Evolutionary conservation across 1,284 basidiomycete genomes (phyloP).

Genomic region (Trichosporon sp.): DNA sequence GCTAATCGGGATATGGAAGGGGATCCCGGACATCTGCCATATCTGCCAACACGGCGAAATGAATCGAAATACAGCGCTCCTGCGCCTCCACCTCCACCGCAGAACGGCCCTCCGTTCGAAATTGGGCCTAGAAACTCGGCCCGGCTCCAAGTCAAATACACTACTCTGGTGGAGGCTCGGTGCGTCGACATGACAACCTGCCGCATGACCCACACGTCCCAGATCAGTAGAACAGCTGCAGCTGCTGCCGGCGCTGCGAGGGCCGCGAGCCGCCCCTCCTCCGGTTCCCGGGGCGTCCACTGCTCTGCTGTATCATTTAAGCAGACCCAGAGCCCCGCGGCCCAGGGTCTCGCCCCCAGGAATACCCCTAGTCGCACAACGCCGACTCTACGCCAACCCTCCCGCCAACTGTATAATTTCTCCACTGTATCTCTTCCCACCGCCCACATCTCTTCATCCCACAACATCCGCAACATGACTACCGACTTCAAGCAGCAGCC

Average conservation of each 20-base stretch:
- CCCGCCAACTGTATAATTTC: conserved; percentile 10
- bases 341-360: conserved; percentile 11
- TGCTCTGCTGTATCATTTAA: neutral
- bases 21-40: conserved; percentile 1
- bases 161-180: neutral
- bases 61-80: conserved; percentile 8
- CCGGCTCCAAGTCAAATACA: neutral
- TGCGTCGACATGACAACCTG: conserved; percentile 13
- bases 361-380: conserved; percentile 16
- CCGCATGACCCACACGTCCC: conserved; percentile 7
- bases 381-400: conserved; percentile 12
- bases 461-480: conserved; percentile 29
- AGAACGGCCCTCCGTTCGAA: conserved; percentile 11
- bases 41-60: conserved; percentile 14
- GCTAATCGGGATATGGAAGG: conserved; percentile 4
- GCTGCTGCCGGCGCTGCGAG: neutral
- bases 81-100: conserved; percentile 15
- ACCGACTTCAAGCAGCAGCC: conserved; percentile 47
- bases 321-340: neutral
- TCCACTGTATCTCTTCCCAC: conserved; percentile 5
- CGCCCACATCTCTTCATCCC: conserved; percentile 6
- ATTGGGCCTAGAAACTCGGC: neutral
- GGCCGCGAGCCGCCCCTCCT: conserved; percentile 1
- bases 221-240: neutral
- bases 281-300: neutral